Evolutionary conservation across 305 asterid genomes (phyloP).

Genomic region (Fraxinus baroniana): DNA sequence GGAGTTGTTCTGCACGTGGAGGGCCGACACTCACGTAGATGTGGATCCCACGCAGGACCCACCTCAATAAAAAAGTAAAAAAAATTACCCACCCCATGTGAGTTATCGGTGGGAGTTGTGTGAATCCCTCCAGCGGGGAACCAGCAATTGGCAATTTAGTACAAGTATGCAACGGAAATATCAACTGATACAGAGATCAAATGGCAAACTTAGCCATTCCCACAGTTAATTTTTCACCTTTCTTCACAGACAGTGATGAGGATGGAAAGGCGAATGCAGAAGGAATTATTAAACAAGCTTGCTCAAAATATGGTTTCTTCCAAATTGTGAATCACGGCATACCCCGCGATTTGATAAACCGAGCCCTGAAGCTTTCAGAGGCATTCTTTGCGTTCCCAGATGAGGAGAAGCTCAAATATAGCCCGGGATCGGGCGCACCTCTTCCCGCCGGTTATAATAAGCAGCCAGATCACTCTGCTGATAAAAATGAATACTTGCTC

Average conservation of each 20-base stretch:
- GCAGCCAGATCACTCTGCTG: slow-evolving; percentile 38
- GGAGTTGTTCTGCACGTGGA: no score
- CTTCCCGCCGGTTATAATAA: slow-evolving; percentile 60
- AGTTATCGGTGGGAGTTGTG: no score
- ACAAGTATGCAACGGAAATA: background rate
- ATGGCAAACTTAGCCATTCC: slow-evolving; percentile 30
- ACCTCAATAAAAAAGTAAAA: no score
- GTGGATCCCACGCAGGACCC: no score
- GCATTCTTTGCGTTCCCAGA: slow-evolving; percentile 39
- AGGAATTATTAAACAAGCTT: slow-evolving; percentile 36
- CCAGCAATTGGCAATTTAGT: background rate
- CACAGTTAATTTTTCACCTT: slow-evolving; percentile 55
- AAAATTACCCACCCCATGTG: no score
- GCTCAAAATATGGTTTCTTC: slow-evolving; percentile 59
- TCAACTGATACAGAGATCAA: background rate
- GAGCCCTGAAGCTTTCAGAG: slow-evolving; percentile 37
- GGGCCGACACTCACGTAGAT: no score
- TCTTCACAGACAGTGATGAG: slow-evolving; percentile 34
- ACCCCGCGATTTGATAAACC: slow-evolving; percentile 35
- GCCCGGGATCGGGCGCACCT: slow-evolving; percentile 36
- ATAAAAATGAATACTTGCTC: slow-evolving; percentile 49
- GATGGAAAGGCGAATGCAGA: slow-evolving; percentile 34
- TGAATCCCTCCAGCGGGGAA: background rate
- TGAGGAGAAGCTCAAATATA: slow-evolving; percentile 44
- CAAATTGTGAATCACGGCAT: slow-evolving; percentile 57